These are phyloP conservation scores for Phytophthora citrophthora DNA, from an alignment of 352 stramenopile species.

Conservation along the genomic window DNA sequence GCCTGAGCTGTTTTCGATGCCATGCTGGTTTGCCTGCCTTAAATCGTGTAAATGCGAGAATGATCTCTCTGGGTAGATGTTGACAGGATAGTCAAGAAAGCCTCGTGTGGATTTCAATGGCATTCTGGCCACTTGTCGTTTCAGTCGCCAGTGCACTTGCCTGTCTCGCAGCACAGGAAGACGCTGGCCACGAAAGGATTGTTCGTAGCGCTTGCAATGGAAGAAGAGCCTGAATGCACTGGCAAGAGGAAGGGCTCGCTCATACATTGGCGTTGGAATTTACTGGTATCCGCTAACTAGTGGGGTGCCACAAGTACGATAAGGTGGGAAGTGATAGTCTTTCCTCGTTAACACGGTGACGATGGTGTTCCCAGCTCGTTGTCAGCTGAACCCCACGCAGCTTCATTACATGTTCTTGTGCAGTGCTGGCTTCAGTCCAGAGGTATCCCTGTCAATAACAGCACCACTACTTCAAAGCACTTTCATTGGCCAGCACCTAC, in stretches of 20 bases:
- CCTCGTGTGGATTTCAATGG: slow-evolving; percentile 16
- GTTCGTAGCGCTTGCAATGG: slow-evolving; percentile 9
- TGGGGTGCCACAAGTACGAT: no score
- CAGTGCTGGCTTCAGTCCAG: slow-evolving; percentile 2
- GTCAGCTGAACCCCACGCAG: no score
- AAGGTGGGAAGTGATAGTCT: no score
- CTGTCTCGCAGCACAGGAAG: slow-evolving; percentile 16
- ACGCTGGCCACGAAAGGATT: slow-evolving; percentile 10
- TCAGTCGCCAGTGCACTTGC: slow-evolving; percentile 33
- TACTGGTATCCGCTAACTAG: no score
- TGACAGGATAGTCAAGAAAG: slow-evolving; percentile 21
- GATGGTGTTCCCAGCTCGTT: no score
- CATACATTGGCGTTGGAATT: not conserved
- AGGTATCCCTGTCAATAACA: slow-evolving; percentile 8
- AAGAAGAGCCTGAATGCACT: slow-evolving; percentile 10
- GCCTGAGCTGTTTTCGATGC: slow-evolving; percentile 6
- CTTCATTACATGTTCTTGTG: not conserved
- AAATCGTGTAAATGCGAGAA: slow-evolving; percentile 18
- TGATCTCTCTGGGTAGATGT: slow-evolving; percentile 13
- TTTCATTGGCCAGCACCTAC: not conserved
- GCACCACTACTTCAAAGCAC: not conserved
- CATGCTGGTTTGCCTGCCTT: slow-evolving; percentile 21
- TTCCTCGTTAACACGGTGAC: no score
- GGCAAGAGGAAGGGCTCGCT: not conserved
- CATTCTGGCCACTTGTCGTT: slow-evolving; percentile 24